Evolutionary conservation across 768 basidiomycete genomes (phyloP).

Genomic region (Leccinum imitatum): DNA sequence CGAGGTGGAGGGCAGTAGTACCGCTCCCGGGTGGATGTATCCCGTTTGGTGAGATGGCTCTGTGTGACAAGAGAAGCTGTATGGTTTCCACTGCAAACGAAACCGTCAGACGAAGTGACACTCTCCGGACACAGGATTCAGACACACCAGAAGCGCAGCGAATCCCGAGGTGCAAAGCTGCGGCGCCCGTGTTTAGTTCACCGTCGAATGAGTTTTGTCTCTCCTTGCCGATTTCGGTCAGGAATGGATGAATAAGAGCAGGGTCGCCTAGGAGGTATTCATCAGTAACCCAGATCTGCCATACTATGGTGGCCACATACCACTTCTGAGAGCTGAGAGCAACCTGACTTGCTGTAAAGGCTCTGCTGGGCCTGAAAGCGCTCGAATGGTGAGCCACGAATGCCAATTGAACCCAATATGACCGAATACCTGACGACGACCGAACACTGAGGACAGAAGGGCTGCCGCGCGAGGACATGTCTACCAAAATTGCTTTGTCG

Average conservation of each 20-base stretch:
- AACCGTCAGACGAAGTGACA: constrained; percentile 4
- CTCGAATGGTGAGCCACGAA: constrained; percentile 7
- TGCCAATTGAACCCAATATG: not conserved
- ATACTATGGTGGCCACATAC: constrained; percentile 33
- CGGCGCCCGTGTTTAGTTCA: constrained; percentile 64
- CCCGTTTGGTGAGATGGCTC: constrained; percentile 78
- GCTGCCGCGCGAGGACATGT: constrained; percentile 21
- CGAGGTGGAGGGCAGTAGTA: constrained; percentile 69
- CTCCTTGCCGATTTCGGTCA: constrained; percentile 73
- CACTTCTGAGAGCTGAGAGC: constrained; percentile 60
- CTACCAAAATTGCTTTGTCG: not conserved
- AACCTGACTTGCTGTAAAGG: constrained; percentile 66
- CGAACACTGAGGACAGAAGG: constrained; percentile 22
- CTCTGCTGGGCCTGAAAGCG: constrained; percentile 27
- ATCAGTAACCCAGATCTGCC: not conserved
- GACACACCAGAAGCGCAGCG: constrained; percentile 71
- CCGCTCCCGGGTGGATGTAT: constrained; percentile 72
- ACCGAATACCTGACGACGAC: constrained; percentile 13
- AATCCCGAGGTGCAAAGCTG: constrained; percentile 80
- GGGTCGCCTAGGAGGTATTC: constrained; percentile 57
- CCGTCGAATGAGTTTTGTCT: constrained; percentile 48
- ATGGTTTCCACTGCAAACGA: constrained; percentile 59
- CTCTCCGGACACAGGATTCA: not conserved
- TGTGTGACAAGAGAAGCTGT: constrained; percentile 63
- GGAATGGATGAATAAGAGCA: constrained; percentile 75